These are phyloP conservation scores for Hymenoscyphus fructigenus DNA, from an alignment of 2,329 filamentous ascomycete species.

Conservation along the genomic window DNA sequence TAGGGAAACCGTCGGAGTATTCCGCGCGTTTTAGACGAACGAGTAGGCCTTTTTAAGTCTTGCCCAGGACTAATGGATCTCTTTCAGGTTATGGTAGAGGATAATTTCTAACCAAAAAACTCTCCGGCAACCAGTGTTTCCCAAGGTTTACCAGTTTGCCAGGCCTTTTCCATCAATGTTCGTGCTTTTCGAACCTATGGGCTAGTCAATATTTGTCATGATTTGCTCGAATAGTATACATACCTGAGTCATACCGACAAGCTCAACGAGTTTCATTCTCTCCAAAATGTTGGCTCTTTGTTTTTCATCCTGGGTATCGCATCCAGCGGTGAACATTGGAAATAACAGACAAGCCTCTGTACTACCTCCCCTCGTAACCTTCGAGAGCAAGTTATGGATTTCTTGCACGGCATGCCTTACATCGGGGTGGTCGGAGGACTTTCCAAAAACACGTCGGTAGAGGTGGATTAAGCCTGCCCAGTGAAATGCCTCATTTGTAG, in stretches of 20 bases:
- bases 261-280: constrained; percentile 46
- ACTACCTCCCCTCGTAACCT: constrained; percentile 63
- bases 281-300: constrained; percentile 62
- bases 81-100: background rate
- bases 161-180: constrained; percentile 65
- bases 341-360: constrained; percentile 76
- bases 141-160: constrained; percentile 68
- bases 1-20: background rate
- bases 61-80: constrained; percentile 41
- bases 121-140: constrained; percentile 53
- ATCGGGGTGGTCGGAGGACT: constrained; percentile 52
- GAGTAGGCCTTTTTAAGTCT: constrained; percentile 41
- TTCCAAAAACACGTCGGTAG: constrained; percentile 69
- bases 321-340: constrained; percentile 81
- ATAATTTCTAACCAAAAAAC: constrained; percentile 32
- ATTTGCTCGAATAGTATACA: background rate
- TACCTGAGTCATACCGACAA: constrained; percentile 7
- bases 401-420: constrained; percentile 63
- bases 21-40: constrained; percentile 16
- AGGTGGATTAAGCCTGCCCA: constrained; percentile 77
- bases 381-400: constrained; percentile 61
- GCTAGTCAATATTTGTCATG: constrained; percentile 33
- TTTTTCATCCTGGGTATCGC: constrained; percentile 59
- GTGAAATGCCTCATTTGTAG: constrained; percentile 77
- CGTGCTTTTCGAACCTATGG: constrained; percentile 54